phyloP scores from a whole-genome alignment of 2,329 filamentous ascomycete genomes.

The Epichloe typhina region DNA sequence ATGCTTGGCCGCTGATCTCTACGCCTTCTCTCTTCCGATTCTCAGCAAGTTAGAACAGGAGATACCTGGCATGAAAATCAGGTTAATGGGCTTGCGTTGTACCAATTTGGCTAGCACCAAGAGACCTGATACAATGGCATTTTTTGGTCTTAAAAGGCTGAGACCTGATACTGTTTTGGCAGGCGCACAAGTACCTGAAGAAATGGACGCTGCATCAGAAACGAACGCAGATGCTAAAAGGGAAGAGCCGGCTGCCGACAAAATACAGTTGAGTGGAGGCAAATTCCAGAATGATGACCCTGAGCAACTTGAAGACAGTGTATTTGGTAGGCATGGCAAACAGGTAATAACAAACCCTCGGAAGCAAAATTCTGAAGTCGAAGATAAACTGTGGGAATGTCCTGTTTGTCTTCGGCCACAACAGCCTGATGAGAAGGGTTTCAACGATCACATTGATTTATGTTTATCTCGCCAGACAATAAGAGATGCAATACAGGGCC shows the following conservation, averaged over 20 bases:
- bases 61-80: conserved; percentile 61
- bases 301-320: background rate
- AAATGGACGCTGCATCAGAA: conserved; percentile 21
- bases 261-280: background rate
- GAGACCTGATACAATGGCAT: conserved; percentile 61
- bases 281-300: background rate
- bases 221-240: conserved; percentile 33
- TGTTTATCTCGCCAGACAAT: conserved; percentile 83
- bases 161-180: conserved; percentile 8
- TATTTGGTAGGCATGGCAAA: conserved; percentile 29
- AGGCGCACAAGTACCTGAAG: conserved; percentile 7
- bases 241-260: conserved; percentile 57
- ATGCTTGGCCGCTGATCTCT: conserved; percentile 65
- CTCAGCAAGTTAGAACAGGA: conserved; percentile 74
- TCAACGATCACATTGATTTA: conserved; percentile 87
- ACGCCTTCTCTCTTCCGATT: conserved; percentile 69
- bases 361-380: conserved; percentile 15
- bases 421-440: conserved; percentile 55
- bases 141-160: conserved; percentile 54
- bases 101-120: conserved; percentile 80
- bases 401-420: conserved; percentile 78
- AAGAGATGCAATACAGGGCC: conserved; percentile 59
- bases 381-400: conserved; percentile 61
- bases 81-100: conserved; percentile 79
- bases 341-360: conserved; percentile 36